phyloP scores from a whole-genome alignment of 805 yeast species.

The Candida michaelii region DNA sequence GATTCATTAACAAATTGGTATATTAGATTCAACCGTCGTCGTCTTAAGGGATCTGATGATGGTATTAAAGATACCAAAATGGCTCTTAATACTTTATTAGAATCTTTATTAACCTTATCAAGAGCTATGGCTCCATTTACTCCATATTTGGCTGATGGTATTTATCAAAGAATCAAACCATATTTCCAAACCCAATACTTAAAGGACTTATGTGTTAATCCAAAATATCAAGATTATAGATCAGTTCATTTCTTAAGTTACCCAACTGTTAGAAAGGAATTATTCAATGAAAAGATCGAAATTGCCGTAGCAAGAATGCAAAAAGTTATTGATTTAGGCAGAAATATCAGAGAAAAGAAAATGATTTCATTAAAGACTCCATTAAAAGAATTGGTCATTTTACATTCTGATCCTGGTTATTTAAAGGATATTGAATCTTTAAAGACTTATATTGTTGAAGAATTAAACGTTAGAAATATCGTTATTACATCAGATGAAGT shows the following conservation, averaged over 20 bases:
- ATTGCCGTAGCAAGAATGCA: conserved; percentile 94
- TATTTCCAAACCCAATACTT: conserved; percentile 62
- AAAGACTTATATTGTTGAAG: conserved; percentile 80
- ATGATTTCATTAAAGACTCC: conserved; percentile 93
- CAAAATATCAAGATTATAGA: conserved; percentile 56
- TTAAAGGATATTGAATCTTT: conserved; percentile 76
- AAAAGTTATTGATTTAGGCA: conserved; percentile 91
- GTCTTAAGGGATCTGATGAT: conserved; percentile 88
- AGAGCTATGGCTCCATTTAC: conserved; percentile 99
- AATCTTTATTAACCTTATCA: conserved; percentile 81
- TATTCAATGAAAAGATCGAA: conserved; percentile 81
- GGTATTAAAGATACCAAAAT: conserved; percentile 80
- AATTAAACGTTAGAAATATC: conserved; percentile 86
- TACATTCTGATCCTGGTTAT: conserved; percentile 76
- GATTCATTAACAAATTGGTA: conserved; percentile 98
- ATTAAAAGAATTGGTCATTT: conserved; percentile 78
- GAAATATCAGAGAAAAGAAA: conserved; percentile 96
- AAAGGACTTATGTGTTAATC: conserved; percentile 38
- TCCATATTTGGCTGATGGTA: conserved; percentile 90
- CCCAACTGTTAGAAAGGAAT: conserved; percentile 79
- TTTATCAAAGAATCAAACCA: conserved; percentile 72
- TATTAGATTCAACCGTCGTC: conserved; percentile 95
- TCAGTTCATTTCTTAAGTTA: conserved; percentile 94
- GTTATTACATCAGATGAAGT: conserved; percentile 87
- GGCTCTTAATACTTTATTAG: conserved; percentile 89